These are phyloP conservation scores for Candida suzukii DNA, from an alignment of 805 yeast species.

Conservation along the genomic window DNA sequence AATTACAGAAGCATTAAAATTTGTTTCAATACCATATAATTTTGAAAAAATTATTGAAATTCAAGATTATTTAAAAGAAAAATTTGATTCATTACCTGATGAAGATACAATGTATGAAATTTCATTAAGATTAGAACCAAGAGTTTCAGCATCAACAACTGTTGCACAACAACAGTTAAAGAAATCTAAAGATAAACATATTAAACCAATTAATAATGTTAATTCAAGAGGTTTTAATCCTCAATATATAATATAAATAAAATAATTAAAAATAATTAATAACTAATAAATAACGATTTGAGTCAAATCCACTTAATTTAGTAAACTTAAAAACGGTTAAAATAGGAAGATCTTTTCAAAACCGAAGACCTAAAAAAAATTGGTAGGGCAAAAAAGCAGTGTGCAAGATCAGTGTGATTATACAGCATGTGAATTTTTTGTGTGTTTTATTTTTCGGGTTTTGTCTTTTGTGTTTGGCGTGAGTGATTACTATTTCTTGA, in stretches of 20 bases:
- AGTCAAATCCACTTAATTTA: too few species aligned
- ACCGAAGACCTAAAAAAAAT: too few species aligned
- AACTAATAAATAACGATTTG: too few species aligned
- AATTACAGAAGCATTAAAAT: conserved; percentile 67
- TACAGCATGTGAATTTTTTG: too few species aligned
- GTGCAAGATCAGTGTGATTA: too few species aligned
- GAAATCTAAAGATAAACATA: conserved; percentile 3
- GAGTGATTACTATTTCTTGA: too few species aligned
- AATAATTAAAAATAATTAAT: too few species aligned
- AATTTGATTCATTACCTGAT: conserved; percentile 55
- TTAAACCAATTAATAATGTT: neutral
- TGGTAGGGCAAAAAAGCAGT: too few species aligned
- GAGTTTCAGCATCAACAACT: conserved; percentile 27
- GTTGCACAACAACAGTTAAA: conserved; percentile 1
- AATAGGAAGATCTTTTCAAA: too few species aligned
- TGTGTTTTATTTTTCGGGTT: too few species aligned
- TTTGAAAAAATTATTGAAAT: conserved; percentile 58
- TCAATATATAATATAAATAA: neutral
- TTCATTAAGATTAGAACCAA: conserved; percentile 72
- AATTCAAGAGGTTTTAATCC: neutral
- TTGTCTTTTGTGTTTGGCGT: too few species aligned
- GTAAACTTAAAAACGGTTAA: too few species aligned
- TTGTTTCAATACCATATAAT: conserved; percentile 59
- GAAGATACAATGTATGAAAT: conserved; percentile 76
- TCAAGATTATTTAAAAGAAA: conserved; percentile 45